phyloP scores from a whole-genome alignment of 257 asterid species.

The Solanum sejunctum region DNA sequence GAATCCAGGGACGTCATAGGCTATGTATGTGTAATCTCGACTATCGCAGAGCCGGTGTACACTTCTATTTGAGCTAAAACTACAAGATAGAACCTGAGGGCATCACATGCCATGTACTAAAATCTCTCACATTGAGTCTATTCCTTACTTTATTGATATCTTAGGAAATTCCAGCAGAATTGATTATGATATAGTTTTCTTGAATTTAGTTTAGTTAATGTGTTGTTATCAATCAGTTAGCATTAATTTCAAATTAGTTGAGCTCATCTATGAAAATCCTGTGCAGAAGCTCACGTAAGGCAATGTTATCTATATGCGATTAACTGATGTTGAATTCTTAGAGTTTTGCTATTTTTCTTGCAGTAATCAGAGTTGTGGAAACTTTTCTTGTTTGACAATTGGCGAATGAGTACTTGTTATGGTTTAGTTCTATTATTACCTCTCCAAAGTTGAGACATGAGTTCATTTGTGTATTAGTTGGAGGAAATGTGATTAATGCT shows the following conservation, averaged over 20 bases:
- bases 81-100: too few species aligned
- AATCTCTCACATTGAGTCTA: slow-evolving; percentile 24
- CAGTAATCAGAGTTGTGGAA: not conserved
- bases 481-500: not conserved
- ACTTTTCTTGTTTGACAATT: not conserved
- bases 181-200: slow-evolving; percentile 44
- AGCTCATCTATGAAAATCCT: not conserved
- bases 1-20: fast-evolving
- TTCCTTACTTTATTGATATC: slow-evolving; percentile 66
- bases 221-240: not conserved
- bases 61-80: too few species aligned
- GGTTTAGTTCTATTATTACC: not conserved
- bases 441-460: not conserved
- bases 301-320: not conserved
- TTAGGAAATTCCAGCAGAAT: slow-evolving; percentile 76
- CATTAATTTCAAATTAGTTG: not conserved
- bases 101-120: too few species aligned
- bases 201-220: not conserved
- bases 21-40: too few species aligned
- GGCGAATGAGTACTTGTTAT: not conserved
- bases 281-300: not conserved
- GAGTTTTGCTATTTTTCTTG: not conserved
- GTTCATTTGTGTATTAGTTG: not conserved
- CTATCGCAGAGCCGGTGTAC: too few species aligned
- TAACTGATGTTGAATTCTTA: not conserved